A percentile compares a stretch with the other conserved stretches of the same genome.
Evolutionary conservation across 148 eudicot genomes (phyloP).

Genomic region (Vaccinium vitisidaea): DNA sequence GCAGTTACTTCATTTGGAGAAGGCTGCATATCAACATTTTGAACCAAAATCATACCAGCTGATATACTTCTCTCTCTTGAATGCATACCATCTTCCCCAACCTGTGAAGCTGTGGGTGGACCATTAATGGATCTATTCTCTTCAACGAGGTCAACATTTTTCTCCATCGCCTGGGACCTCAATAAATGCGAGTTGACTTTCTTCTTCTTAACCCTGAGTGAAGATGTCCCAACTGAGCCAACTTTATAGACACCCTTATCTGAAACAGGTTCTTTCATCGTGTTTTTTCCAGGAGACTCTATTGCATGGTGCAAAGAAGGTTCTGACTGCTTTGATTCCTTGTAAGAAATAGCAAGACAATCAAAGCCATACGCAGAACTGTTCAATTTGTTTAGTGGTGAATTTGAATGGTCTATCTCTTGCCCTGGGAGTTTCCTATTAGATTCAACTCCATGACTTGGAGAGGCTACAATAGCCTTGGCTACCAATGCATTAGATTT

Average conservation of each 20-base stretch:
- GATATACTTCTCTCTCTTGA: slow-evolving; percentile 18
- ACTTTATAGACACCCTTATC: slow-evolving; percentile 26
- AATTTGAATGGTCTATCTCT: slow-evolving; percentile 23
- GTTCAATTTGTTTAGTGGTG: slow-evolving; percentile 18
- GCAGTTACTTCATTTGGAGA: slow-evolving; percentile 21
- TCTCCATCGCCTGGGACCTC: slow-evolving; percentile 28
- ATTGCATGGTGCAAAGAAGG: slow-evolving; percentile 13
- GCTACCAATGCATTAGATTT: slow-evolving; percentile 75
- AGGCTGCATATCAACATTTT: slow-evolving; percentile 14
- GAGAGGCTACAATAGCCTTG: slow-evolving; percentile 55
- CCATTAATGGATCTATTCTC: slow-evolving; percentile 16
- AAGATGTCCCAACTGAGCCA: slow-evolving; percentile 25
- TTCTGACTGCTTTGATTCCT: slow-evolving; percentile 26
- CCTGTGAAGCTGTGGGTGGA: slow-evolving; percentile 25
- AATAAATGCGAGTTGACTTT: slow-evolving; percentile 30
- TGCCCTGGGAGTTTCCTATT: slow-evolving; percentile 13
- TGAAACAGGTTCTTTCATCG: slow-evolving; percentile 20
- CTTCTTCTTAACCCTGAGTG: slow-evolving; percentile 39
- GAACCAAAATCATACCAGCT: slow-evolving; percentile 16
- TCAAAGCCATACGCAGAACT: slow-evolving; percentile 19
- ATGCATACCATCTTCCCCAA: slow-evolving; percentile 21
- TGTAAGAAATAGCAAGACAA: slow-evolving; percentile 15
- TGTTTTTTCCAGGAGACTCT: slow-evolving; percentile 25
- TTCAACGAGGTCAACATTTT: slow-evolving; percentile 25
- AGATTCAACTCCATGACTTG: slow-evolving; percentile 30